These are phyloP conservation scores for Golovinomyces cichoracearum DNA, from an alignment of 2,329 filamentous ascomycete species.

Conservation along the genomic window DNA sequence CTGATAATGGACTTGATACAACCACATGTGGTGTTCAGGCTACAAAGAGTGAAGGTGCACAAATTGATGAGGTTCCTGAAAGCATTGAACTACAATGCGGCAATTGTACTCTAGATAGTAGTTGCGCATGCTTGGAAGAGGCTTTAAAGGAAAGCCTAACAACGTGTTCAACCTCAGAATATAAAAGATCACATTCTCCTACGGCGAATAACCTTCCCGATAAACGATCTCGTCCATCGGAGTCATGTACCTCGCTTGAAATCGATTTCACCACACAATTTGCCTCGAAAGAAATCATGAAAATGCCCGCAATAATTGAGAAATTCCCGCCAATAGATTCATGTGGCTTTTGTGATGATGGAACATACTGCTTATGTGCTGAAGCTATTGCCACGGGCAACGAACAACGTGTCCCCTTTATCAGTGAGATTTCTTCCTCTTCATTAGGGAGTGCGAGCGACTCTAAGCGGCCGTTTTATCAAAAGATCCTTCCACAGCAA, in stretches of 20 bases:
- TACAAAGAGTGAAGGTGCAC: conserved; percentile 27
- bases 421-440: conserved; percentile 20
- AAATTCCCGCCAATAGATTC: conserved; percentile 25
- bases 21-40: conserved; percentile 31
- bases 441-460: conserved; percentile 26
- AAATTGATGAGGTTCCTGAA: conserved; percentile 31
- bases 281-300: conserved; percentile 18
- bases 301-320: conserved; percentile 3
- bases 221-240: conserved; percentile 29
- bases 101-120: conserved; percentile 34
- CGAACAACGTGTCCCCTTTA: conserved; percentile 9
- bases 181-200: conserved; percentile 15
- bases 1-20: conserved; percentile 12
- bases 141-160: conserved; percentile 8
- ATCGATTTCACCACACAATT: conserved; percentile 50
- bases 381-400: conserved; percentile 22
- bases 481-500: neutral
- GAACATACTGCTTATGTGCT: conserved; percentile 59
- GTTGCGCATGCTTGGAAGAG: conserved; percentile 35
- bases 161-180: conserved; percentile 4
- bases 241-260: conserved; percentile 26
- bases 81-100: conserved; percentile 33
- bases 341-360: conserved; percentile 63
- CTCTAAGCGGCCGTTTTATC: neutral
- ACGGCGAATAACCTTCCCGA: conserved; percentile 15